Conservation (phyloP, 139 green algal species). For the Tetraselmis striata region DNA sequence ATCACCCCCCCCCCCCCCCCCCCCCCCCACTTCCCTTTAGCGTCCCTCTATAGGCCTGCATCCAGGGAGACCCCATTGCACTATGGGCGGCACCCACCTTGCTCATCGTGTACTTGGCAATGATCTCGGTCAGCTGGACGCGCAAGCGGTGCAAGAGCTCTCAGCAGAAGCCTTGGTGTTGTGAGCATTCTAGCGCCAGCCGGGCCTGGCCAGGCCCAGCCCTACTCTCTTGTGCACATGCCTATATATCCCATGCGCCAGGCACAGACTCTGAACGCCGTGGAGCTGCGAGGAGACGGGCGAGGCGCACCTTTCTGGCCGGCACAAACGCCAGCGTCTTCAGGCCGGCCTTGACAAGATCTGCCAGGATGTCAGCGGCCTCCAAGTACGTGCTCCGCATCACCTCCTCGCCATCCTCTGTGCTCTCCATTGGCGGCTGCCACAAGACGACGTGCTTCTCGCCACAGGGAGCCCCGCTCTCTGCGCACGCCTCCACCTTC, state of each 20-base stretch:
- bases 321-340: slow-evolving; percentile 23
- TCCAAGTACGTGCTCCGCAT: slow-evolving; percentile 26
- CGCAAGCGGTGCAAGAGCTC: not conserved
- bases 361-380: slow-evolving; percentile 21
- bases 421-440: slow-evolving; percentile 10
- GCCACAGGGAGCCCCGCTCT: slow-evolving; percentile 11
- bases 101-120: slow-evolving; percentile 8
- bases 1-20: too few relatives aligned
- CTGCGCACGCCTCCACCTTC: slow-evolving; percentile 10
- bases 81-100: slow-evolving; percentile 3
- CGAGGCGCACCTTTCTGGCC: slow-evolving; percentile 3
- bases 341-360: slow-evolving; percentile 1
- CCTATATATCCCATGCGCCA: too few relatives aligned
- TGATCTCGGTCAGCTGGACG: slow-evolving; percentile 14
- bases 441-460: slow-evolving; percentile 18
- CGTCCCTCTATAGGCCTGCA: too few relatives aligned
- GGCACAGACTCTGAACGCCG: too few relatives aligned
- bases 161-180: too few relatives aligned
- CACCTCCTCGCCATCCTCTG: slow-evolving; percentile 5
- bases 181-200: too few relatives aligned
- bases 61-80: too few relatives aligned
- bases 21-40: too few relatives aligned
- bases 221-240: too few relatives aligned
- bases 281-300: too few relatives aligned
- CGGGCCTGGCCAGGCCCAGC: too few relatives aligned